These are phyloP conservation scores for Rhodotorula glutinis DNA, from an alignment of 1,284 basidiomycete genomes.

Conservation along the genomic window DNA sequence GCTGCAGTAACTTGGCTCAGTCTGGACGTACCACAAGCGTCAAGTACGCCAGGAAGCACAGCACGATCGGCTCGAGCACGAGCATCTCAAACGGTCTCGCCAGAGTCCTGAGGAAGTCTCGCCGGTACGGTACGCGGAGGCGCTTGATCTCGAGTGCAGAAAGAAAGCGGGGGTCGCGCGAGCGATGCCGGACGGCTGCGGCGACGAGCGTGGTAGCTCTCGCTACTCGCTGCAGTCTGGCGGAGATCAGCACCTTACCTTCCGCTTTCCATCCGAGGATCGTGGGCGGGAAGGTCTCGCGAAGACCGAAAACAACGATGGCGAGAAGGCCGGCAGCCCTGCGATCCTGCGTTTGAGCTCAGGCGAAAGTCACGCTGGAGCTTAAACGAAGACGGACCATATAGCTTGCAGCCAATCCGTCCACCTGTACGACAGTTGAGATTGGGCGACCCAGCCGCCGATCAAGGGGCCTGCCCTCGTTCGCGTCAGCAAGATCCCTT, in stretches of 20 bases:
- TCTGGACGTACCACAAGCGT: constrained; percentile 6
- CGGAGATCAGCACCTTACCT: not conserved
- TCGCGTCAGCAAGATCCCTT: too few species aligned
- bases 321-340: constrained; percentile 14
- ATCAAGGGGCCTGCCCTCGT: not conserved
- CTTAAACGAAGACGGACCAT: too few species aligned
- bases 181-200: constrained; percentile 2
- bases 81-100: constrained; percentile 22
- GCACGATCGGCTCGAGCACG: constrained; percentile 24
- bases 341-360: not conserved
- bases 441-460: constrained; percentile 8
- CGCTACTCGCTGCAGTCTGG: not conserved
- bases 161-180: constrained; percentile 11
- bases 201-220: not conserved
- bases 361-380: too few species aligned
- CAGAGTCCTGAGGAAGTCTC: constrained; percentile 11
- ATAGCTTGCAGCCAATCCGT: constrained; percentile 21
- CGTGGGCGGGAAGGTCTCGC: constrained; percentile 14
- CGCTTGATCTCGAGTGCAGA: constrained; percentile 15
- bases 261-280: constrained; percentile 16
- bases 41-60: constrained; percentile 20
- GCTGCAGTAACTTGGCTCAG: too few species aligned
- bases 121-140: constrained; percentile 1
- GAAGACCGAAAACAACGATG: not conserved
- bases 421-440: constrained; percentile 14